phyloP scores from a whole-genome alignment of 2,329 filamentous ascomycete genomes.

The Nemania abortiva region DNA sequence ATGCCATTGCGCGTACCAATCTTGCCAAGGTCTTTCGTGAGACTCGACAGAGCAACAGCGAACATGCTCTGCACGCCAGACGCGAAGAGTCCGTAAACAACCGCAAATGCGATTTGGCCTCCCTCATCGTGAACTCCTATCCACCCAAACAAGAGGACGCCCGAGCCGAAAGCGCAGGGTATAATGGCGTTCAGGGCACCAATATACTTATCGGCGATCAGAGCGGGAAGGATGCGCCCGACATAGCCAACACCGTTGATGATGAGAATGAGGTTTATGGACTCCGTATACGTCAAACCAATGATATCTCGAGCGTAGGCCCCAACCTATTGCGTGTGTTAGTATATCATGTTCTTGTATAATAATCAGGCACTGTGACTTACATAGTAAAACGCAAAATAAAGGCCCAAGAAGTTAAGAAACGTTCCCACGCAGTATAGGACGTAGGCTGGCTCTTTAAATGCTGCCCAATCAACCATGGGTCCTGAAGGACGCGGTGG shows the following conservation, averaged over 20 bases:
- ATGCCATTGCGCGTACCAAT: slow-evolving; percentile 65
- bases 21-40: slow-evolving; percentile 51
- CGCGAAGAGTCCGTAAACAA: slow-evolving; percentile 31
- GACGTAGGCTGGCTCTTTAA: slow-evolving; percentile 24
- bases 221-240: slow-evolving; percentile 22
- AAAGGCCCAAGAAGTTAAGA: slow-evolving; percentile 26
- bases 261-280: slow-evolving; percentile 28
- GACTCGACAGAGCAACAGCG: slow-evolving; percentile 33
- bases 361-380: neutral
- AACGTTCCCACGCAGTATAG: slow-evolving; percentile 26
- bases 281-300: slow-evolving; percentile 11
- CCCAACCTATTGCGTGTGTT: slow-evolving; percentile 6
- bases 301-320: slow-evolving; percentile 25
- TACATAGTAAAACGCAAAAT: slow-evolving; percentile 31
- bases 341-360: neutral
- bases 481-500: slow-evolving; percentile 23
- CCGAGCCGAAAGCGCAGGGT: slow-evolving; percentile 13
- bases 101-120: slow-evolving; percentile 15
- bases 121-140: slow-evolving; percentile 9
- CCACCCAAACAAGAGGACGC: slow-evolving; percentile 27
- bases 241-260: slow-evolving; percentile 29
- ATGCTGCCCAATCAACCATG: slow-evolving; percentile 21
- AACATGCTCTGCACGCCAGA: slow-evolving; percentile 35
- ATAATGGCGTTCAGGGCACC: slow-evolving; percentile 26
- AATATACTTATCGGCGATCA: slow-evolving; percentile 25